Evolutionary conservation across 352 stramenopile genomes (phyloP).

Genomic region (Elongisporangium prolatum): DNA sequence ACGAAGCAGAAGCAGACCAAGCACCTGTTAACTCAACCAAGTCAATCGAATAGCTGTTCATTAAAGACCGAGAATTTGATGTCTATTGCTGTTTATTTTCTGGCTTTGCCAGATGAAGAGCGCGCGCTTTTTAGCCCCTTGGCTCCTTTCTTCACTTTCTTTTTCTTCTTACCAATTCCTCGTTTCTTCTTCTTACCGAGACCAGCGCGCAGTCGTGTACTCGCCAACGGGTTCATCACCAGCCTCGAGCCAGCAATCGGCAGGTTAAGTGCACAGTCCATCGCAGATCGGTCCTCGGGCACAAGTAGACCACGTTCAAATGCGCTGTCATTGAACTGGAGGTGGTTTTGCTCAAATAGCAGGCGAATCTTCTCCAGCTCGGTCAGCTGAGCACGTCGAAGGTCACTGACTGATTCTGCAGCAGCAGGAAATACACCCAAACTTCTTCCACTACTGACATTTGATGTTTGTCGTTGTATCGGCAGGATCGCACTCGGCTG

Average conservation of each 20-base stretch:
- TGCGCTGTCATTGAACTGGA: slow-evolving; percentile 25
- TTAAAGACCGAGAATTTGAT: background rate
- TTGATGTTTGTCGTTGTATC: background rate
- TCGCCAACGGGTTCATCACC: slow-evolving; percentile 36
- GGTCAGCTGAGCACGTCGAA: slow-evolving; percentile 44
- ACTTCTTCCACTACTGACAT: background rate
- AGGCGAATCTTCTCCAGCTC: slow-evolving; percentile 64
- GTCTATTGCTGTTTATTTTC: background rate
- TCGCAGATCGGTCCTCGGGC: slow-evolving; percentile 44
- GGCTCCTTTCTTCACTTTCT: slow-evolving; percentile 27
- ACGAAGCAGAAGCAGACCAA: background rate
- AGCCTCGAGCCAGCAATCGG: slow-evolving; percentile 43
- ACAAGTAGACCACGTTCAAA: slow-evolving; percentile 58
- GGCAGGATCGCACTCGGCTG: background rate
- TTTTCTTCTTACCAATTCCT: slow-evolving; percentile 24
- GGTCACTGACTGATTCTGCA: slow-evolving; percentile 33
- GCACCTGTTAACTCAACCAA: background rate
- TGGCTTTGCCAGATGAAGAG: background rate
- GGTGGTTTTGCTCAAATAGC: slow-evolving; percentile 49
- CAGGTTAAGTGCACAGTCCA: slow-evolving; percentile 48
- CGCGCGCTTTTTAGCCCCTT: slow-evolving; percentile 19
- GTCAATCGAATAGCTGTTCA: background rate
- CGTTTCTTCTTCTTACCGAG: slow-evolving; percentile 37
- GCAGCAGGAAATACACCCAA: background rate
- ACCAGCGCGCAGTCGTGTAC: slow-evolving; percentile 26